Evolutionary conservation across 2,329 filamentous ascomycete species (phyloP).

Genomic region (Claviceps pazoutovae): DNA sequence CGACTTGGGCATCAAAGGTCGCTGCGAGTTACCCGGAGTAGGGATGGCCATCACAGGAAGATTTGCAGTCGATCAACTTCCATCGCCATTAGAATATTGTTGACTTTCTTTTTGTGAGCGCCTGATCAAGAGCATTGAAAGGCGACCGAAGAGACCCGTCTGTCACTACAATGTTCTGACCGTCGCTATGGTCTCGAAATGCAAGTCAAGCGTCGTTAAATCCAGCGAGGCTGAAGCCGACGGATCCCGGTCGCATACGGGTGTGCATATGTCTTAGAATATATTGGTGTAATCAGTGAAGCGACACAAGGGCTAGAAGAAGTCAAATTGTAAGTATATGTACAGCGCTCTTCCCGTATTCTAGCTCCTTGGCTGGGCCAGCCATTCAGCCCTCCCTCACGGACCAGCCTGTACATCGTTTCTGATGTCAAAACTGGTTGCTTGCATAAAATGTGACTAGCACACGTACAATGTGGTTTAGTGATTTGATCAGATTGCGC

Average conservation of each 20-base stretch:
- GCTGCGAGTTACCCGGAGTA: too few relatives aligned
- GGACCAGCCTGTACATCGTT: neutral
- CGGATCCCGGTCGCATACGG: neutral
- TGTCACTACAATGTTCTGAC: neutral
- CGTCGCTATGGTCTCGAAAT: neutral
- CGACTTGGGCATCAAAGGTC: too few relatives aligned
- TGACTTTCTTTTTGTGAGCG: too few relatives aligned
- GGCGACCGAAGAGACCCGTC: neutral
- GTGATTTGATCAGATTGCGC: neutral
- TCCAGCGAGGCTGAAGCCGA: neutral
- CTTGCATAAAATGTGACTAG: neutral
- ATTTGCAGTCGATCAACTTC: too few relatives aligned
- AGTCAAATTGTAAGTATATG: neutral
- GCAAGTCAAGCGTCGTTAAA: neutral
- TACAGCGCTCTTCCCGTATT: neutral
- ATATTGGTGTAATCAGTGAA: neutral
- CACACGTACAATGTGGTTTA: neutral
- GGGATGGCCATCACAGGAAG: too few relatives aligned
- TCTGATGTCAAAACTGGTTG: neutral
- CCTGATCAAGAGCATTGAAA: neutral
- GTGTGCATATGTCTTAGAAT: neutral
- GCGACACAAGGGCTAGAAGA: neutral
- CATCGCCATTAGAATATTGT: too few relatives aligned
- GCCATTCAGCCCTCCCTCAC: neutral
- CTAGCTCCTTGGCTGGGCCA: neutral